A percentile compares a stretch with the other conserved stretches of the same genome.
Conservation (phyloP, 2,329 filamentous ascomycete genomes). For the Aspergillus cejpii region DNA sequence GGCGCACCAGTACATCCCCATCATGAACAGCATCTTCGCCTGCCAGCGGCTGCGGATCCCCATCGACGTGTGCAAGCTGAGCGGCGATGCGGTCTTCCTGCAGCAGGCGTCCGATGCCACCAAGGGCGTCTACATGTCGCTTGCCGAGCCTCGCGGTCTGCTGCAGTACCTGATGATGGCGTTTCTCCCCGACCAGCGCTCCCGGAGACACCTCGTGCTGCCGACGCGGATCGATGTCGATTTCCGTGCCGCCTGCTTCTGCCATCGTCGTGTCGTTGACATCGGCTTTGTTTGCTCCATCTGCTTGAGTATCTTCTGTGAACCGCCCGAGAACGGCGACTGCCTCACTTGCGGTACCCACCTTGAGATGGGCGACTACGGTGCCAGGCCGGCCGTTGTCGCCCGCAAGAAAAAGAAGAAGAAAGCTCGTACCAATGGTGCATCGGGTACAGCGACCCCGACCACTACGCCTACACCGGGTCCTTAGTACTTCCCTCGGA, state of each 20-base stretch:
- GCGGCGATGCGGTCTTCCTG: constrained; percentile 80
- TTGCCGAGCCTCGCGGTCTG: constrained; percentile 61
- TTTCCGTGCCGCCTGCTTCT: constrained; percentile 97
- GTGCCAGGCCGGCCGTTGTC: constrained; percentile 68
- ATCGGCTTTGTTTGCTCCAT: constrained; percentile 94
- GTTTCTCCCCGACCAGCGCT: constrained; percentile 67
- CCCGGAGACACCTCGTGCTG: constrained; percentile 60
- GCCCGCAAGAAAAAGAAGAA: constrained; percentile 68
- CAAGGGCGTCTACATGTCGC: constrained; percentile 61
- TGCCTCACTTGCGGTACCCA: constrained; percentile 80
- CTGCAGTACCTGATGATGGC: constrained; percentile 93
- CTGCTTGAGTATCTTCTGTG: constrained; percentile 89
- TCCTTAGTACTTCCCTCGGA: constrained; percentile 17
- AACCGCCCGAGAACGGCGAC: constrained; percentile 55
- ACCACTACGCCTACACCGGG: constrained; percentile 49
- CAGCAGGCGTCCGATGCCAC: constrained; percentile 81
- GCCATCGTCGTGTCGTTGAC: constrained; percentile 83
- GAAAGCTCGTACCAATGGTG: constrained; percentile 50
- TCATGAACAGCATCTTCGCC: constrained; percentile 98
- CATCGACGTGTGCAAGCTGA: constrained; percentile 84
- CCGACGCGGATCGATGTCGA: constrained; percentile 84
- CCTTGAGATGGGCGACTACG: constrained; percentile 68
- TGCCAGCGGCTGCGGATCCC: constrained; percentile 81
- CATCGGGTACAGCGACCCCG: constrained; percentile 50
- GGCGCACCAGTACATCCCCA: constrained; percentile 86